phyloP scores from a whole-genome alignment of 306 rosid species.

The Alnus glutinosa region DNA sequence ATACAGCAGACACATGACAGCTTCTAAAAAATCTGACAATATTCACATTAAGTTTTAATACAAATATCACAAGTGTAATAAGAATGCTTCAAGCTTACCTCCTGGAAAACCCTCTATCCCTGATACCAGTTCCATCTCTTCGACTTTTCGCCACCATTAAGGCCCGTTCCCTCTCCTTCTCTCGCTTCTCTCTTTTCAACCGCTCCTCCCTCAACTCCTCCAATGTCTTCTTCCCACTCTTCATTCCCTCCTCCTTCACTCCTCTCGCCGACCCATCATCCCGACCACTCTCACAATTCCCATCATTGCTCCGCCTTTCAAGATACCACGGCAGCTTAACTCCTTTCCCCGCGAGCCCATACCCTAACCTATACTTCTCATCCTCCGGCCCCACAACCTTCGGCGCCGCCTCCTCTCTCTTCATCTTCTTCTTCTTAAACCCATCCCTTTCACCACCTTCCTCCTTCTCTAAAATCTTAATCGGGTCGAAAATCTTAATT shows the following conservation, averaged over 20 bases:
- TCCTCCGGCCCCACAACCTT: constrained; percentile 67
- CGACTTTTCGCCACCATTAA: constrained; percentile 40
- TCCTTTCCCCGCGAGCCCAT: constrained; percentile 87
- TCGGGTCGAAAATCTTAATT: constrained; percentile 76
- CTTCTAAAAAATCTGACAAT: background rate
- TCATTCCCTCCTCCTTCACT: constrained; percentile 42
- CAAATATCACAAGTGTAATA: background rate
- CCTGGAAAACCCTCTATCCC: constrained; percentile 39
- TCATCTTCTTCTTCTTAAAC: constrained; percentile 60
- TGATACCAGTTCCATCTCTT: constrained; percentile 31
- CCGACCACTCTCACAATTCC: constrained; percentile 20
- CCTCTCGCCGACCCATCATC: constrained; percentile 26
- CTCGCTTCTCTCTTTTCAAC: constrained; percentile 67
- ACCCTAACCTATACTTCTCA: constrained; percentile 84
- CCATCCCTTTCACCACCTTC: constrained; percentile 36
- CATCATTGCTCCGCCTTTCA: constrained; percentile 39
- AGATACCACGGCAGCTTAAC: constrained; percentile 91
- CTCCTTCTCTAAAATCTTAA: constrained; percentile 39
- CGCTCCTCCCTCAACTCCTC: constrained; percentile 85
- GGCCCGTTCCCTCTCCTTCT: constrained; percentile 77
- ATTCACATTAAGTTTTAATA: background rate
- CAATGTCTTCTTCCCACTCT: constrained; percentile 62
- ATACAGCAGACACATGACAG: background rate
- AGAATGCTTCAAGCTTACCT: constrained; percentile 38
- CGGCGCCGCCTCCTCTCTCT: constrained; percentile 50